These are phyloP conservation scores for Verticillium tricorpus DNA, from an alignment of 2,329 filamentous ascomycete species.

Conservation along the genomic window DNA sequence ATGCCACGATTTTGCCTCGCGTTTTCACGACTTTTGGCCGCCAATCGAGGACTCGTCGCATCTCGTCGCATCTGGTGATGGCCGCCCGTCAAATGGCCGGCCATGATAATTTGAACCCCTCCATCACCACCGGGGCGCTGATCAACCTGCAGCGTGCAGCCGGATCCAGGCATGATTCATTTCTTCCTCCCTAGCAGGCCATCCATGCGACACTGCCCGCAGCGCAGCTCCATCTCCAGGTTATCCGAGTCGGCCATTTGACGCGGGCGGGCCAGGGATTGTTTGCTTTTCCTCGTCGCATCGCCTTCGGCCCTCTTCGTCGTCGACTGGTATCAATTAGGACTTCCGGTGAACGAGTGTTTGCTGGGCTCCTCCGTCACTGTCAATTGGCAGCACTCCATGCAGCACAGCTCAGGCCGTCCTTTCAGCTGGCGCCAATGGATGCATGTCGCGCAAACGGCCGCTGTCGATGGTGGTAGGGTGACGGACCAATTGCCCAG, in stretches of 20 bases:
- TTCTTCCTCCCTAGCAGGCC: background rate
- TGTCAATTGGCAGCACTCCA: background rate
- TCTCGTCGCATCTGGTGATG: background rate
- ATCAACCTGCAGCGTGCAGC: background rate
- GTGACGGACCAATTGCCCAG: background rate
- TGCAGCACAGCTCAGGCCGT: background rate
- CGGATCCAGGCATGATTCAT: background rate
- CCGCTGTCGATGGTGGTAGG: background rate
- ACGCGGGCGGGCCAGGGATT: background rate
- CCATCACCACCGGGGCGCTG: background rate
- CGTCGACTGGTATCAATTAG: background rate
- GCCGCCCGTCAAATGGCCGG: background rate
- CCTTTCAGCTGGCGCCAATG: background rate
- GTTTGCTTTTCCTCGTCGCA: background rate
- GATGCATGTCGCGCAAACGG: background rate
- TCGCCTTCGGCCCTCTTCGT: background rate
- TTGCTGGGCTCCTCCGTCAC: background rate
- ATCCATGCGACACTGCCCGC: background rate
- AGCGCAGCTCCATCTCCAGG: background rate
- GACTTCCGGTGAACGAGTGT: background rate
- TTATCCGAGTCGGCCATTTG: background rate
- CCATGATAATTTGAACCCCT: conserved; percentile 1
- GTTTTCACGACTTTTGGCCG: conserved; percentile 7
- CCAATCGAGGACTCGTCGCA: conserved; percentile 2
- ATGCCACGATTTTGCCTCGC: conserved; percentile 16